Percentiles rank a stretch among this genome's conserved stretches.
These are phyloP conservation scores for Racocetra persica DNA, from an alignment of 371 early-diverging fungal genomes.

Conservation along the genomic window DNA sequence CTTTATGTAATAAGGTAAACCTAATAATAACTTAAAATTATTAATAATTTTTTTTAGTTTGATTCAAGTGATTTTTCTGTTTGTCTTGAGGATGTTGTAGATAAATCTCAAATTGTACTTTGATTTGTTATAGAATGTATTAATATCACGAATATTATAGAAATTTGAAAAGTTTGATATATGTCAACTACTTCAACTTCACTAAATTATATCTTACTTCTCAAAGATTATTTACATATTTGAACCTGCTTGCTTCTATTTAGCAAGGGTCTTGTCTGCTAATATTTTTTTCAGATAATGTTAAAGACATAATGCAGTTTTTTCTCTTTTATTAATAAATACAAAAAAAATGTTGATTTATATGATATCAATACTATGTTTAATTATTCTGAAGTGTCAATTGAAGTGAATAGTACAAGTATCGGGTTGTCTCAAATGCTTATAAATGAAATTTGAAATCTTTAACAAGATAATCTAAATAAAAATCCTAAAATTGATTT, in stretches of 20 bases:
- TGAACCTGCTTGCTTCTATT: neutral
- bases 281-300: neutral
- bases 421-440: neutral
- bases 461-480: neutral
- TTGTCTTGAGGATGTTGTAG: neutral
- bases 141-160: neutral
- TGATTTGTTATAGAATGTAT: neutral
- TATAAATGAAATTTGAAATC: neutral
- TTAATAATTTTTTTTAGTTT: neutral
- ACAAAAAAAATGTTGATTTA: neutral
- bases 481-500: neutral
- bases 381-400: neutral
- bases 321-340: neutral
- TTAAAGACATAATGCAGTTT: neutral
- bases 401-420: neutral
- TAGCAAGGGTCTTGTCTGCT: neutral
- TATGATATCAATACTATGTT: neutral
- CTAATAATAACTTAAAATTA: neutral
- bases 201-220: neutral
- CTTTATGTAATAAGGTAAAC: neutral
- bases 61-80: neutral
- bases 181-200: neutral
- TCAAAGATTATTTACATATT: neutral
- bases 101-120: neutral
- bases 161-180: neutral